phyloP scores from a whole-genome alignment of 495 filamentous ascomycete species.

The Penicillium ochrochloron region DNA sequence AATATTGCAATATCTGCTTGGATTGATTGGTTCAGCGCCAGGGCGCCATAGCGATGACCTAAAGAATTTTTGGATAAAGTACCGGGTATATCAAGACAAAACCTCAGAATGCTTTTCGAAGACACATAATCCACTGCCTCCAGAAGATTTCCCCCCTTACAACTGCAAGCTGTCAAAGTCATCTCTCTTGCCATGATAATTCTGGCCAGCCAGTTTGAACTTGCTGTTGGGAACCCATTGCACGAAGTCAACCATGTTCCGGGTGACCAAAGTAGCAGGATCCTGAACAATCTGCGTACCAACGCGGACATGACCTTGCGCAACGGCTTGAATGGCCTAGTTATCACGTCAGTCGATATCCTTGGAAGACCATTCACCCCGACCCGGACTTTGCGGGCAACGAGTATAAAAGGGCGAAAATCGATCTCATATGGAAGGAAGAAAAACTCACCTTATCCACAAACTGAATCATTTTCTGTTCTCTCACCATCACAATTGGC shows the following conservation, averaged over 20 bases:
- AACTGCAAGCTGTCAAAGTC: conserved; percentile 87
- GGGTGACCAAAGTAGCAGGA: conserved; percentile 58
- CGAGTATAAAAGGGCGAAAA: not conserved
- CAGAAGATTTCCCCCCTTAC: not conserved
- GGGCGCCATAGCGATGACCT: too few species aligned
- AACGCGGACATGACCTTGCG: conserved; percentile 94
- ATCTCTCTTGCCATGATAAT: conserved; percentile 92
- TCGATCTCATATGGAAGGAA: not conserved
- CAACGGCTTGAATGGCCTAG: conserved; percentile 78
- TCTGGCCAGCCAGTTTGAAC: conserved; percentile 94
- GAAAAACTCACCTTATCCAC: conserved; percentile 34
- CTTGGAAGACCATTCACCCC: not conserved
- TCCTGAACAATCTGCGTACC: conserved; percentile 91
- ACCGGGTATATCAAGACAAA: conserved; percentile 38
- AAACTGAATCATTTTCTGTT: conserved; percentile 83
- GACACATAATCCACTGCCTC: not conserved
- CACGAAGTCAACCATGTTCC: conserved; percentile 94
- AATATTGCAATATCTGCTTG: too few species aligned
- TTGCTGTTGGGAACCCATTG: conserved; percentile 96
- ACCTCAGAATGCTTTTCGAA: conserved; percentile 32
- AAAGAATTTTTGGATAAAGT: conserved; percentile 23
- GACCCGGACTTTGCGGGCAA: not conserved
- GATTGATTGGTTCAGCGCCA: too few species aligned
- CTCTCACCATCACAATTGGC: conserved; percentile 83
- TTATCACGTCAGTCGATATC: not conserved